These are phyloP conservation scores for Clitopilus hobsonii DNA, from an alignment of 768 basidiomycete genomes.

Conservation along the genomic window DNA sequence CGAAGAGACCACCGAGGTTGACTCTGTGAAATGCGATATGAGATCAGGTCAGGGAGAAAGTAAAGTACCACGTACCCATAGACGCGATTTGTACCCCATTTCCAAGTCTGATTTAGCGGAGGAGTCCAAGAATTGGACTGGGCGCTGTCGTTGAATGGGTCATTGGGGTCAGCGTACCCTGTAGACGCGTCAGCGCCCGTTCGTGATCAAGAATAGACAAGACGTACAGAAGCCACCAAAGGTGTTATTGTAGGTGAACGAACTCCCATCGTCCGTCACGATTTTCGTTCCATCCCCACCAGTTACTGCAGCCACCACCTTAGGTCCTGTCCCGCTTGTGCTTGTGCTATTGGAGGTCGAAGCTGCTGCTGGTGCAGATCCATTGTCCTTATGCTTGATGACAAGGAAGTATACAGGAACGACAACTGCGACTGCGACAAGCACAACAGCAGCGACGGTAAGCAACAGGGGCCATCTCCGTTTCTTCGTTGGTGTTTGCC, in stretches of 20 bases:
- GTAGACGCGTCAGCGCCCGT: background rate
- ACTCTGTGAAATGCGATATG: slow-evolving; percentile 25
- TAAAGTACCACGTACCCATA: slow-evolving; percentile 35
- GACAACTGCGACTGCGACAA: slow-evolving; percentile 41
- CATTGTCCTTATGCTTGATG: slow-evolving; percentile 35
- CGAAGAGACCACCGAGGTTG: slow-evolving; percentile 60
- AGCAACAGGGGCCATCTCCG: slow-evolving; percentile 8
- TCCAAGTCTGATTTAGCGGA: slow-evolving; percentile 56
- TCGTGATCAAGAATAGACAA: background rate
- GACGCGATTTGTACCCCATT: slow-evolving; percentile 45
- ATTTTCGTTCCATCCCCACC: slow-evolving; percentile 55
- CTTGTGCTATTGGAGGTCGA: slow-evolving; percentile 5
- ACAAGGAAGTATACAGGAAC: slow-evolving; percentile 56
- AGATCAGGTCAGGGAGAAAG: background rate
- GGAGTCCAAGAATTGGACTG: slow-evolving; percentile 61
- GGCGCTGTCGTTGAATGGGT: slow-evolving; percentile 60
- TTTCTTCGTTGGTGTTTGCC: background rate
- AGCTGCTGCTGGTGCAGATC: slow-evolving; percentile 2
- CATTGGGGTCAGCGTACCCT: slow-evolving; percentile 48
- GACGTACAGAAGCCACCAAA: slow-evolving; percentile 44
- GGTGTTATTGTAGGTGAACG: slow-evolving; percentile 58
- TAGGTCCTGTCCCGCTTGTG: background rate
- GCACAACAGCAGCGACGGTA: slow-evolving; percentile 28
- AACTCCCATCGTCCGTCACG: slow-evolving; percentile 49
- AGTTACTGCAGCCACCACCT: slow-evolving; percentile 10